Evolutionary conservation across 805 yeast genomes (phyloP).

Genomic region (Teunomyces gatunensis): DNA sequence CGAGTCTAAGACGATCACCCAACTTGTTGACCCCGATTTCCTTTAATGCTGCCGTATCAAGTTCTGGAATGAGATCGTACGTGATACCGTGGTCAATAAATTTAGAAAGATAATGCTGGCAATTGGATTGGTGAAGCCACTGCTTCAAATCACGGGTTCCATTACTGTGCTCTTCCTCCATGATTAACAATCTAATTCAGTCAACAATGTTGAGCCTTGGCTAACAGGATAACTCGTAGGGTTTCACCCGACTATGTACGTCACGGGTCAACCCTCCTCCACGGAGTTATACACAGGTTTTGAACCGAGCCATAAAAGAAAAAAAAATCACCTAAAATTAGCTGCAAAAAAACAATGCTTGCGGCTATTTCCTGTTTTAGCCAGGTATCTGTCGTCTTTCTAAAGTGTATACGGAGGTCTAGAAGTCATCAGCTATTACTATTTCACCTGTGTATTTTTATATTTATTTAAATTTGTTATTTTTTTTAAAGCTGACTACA

Average conservation of each 20-base stretch:
- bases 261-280: not conserved
- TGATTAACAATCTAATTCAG: not conserved
- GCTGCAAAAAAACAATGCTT: no score
- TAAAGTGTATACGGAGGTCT: no score
- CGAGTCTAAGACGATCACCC: slow-evolving; percentile 78
- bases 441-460: no score
- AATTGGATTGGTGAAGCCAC: slow-evolving; percentile 36
- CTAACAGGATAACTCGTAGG: not conserved
- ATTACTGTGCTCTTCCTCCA: not conserved
- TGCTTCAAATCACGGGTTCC: slow-evolving; percentile 21
- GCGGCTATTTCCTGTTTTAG: no score
- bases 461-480: no score
- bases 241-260: slow-evolving; percentile 1
- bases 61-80: slow-evolving; percentile 53
- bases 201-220: not conserved
- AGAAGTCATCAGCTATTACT: no score
- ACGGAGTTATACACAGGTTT: not conserved
- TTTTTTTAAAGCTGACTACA: no score
- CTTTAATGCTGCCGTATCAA: slow-evolving; percentile 61
- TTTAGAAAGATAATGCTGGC: slow-evolving; percentile 32
- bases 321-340: no score
- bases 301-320: not conserved
- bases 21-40: slow-evolving; percentile 74
- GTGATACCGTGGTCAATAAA: slow-evolving; percentile 53
- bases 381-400: no score